These are phyloP conservation scores for Debaryomycetaceae sp. DNA, from an alignment of 1,139 yeast species.

Conservation along the genomic window DNA sequence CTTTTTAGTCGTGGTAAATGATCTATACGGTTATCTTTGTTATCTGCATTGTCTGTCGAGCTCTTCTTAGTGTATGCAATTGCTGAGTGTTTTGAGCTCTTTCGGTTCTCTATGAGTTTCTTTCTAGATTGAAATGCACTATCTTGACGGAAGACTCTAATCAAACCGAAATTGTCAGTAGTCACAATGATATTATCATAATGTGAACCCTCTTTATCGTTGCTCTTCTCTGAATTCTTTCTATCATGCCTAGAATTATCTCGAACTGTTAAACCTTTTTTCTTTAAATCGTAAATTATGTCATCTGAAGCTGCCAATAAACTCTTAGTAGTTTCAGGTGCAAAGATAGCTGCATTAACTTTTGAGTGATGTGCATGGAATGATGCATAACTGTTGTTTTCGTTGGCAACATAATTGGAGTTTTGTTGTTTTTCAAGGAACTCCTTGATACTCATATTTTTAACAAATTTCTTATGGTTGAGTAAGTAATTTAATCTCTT, in stretches of 20 bases:
- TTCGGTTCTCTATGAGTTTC: neutral
- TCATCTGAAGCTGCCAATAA: conserved; percentile 73
- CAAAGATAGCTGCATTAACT: conserved; percentile 75
- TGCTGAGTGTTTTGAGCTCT: neutral
- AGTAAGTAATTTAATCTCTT: conserved; percentile 28
- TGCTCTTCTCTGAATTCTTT: conserved; percentile 8
- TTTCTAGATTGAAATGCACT: conserved; percentile 47
- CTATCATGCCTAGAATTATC: neutral
- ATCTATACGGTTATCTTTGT: neutral
- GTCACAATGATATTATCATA: conserved; percentile 61
- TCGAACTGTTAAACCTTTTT: conserved; percentile 19
- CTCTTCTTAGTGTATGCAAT: neutral
- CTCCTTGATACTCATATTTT: conserved; percentile 20
- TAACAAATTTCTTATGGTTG: conserved; percentile 32
- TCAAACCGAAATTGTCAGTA: conserved; percentile 70
- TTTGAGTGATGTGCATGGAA: conserved; percentile 76
- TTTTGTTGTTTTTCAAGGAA: conserved; percentile 18
- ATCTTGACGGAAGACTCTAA: conserved; percentile 79
- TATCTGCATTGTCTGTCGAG: neutral
- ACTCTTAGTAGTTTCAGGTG: conserved; percentile 69
- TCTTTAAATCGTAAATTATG: conserved; percentile 62
- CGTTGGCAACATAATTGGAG: conserved; percentile 36
- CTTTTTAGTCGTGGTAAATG: neutral
- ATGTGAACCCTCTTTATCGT: conserved; percentile 23
- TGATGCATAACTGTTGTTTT: conserved; percentile 54